Percentiles rank a stretch among this genome's conserved stretches.
Conservation (phyloP, 2,329 filamentous ascomycete genomes). For the Fusarium denticulatum region DNA sequence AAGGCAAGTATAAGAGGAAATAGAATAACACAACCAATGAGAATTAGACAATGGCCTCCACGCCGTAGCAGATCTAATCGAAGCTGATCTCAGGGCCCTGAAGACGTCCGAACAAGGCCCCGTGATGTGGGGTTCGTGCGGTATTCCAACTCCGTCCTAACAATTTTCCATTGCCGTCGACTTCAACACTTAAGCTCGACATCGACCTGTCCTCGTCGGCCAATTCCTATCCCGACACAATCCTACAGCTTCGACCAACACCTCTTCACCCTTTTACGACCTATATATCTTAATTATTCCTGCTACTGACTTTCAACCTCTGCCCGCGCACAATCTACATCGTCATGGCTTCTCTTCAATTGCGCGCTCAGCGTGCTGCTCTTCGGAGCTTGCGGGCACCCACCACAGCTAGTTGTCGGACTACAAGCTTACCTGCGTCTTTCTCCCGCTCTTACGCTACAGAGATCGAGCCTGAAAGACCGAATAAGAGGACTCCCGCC, state of each 20-base stretch:
- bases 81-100: conserved; percentile 4
- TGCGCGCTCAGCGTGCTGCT: conserved; percentile 45
- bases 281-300: not conserved
- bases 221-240: conserved; percentile 7
- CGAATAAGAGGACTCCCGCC: conserved; percentile 43
- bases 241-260: not conserved
- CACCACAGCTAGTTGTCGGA: conserved; percentile 26
- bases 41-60: not conserved
- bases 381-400: conserved; percentile 44
- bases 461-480: conserved; percentile 49
- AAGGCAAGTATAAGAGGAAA: not conserved
- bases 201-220: conserved; percentile 7
- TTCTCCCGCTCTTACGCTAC: conserved; percentile 48
- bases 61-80: conserved; percentile 10
- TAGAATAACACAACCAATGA: not conserved
- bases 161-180: conserved; percentile 42
- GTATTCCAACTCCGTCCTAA: conserved; percentile 43
- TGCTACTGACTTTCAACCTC: conserved; percentile 21
- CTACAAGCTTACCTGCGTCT: conserved; percentile 19
- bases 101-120: conserved; percentile 9
- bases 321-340: not conserved
- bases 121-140: conserved; percentile 37
- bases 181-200: conserved; percentile 36
- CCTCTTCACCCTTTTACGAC: not conserved
- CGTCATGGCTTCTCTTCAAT: conserved; percentile 48